These are phyloP conservation scores for Globisporangium abappressorium DNA, from an alignment of 352 stramenopile species.

Conservation along the genomic window DNA sequence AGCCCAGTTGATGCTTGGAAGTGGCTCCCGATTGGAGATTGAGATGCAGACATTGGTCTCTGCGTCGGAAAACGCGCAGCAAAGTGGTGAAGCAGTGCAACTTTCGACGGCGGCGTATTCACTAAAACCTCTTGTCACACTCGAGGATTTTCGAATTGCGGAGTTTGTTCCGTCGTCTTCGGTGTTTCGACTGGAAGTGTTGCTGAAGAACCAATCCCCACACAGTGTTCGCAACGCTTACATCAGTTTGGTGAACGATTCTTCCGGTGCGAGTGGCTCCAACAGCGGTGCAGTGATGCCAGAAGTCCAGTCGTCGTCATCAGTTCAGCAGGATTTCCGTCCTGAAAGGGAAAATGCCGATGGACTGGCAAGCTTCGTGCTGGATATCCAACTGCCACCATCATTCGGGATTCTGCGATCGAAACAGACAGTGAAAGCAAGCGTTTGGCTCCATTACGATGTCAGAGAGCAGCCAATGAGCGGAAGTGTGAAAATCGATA, in stretches of 20 bases:
- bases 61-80: not conserved
- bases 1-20: not conserved
- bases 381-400: constrained; percentile 7
- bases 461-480: not conserved
- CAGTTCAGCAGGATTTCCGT: constrained; percentile 1
- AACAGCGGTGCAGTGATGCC: not conserved
- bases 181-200: constrained; percentile 28
- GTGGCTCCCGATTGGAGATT: not conserved
- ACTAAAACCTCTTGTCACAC: constrained; percentile 20
- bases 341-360: not conserved
- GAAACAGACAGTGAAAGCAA: not conserved
- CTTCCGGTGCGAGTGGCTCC: not conserved
- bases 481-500: not conserved
- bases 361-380: constrained; percentile 7
- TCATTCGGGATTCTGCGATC: constrained; percentile 10
- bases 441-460: constrained; percentile 21
- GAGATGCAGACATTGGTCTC: constrained; percentile 12
- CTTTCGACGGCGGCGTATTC: not conserved
- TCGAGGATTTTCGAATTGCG: constrained; percentile 33
- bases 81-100: not conserved
- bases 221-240: constrained; percentile 23
- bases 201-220: constrained; percentile 26
- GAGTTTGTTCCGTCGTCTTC: constrained; percentile 37
- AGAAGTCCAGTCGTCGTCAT: constrained; percentile 9
- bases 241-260: constrained; percentile 19